Base-by-base conservation (phyloP, 176 grass and related monocot species). In the maize (Zea mays) region DNA sequence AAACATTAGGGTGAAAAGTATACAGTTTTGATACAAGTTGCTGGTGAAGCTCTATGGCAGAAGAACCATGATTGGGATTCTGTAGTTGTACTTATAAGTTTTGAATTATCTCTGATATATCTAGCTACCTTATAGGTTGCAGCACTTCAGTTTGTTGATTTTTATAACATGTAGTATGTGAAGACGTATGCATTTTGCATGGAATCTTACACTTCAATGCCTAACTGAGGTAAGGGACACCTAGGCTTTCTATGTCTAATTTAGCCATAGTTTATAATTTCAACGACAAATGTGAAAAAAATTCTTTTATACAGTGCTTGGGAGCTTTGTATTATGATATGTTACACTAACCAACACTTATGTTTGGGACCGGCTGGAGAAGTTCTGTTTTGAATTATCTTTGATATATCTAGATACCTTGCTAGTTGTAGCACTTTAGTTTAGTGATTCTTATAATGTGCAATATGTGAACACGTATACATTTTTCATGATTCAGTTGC, bases 191-290 rank as follows among this genome's bases (percentile, higher is more conserved):
- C 27, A 27, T 27, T 27, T 27, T 27, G 27, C 27, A 27, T 27
- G 92, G 42, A 99, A 99, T 74, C 96, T 99, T 73, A 99, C 96
- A 65, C 86, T 99, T 78, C 96, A 99, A 83, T 99, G 96, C 79
- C 75, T 99, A 57, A 96, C 96, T 55, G 96, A 99, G 96, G 96
- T 99, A 87, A 65, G 63, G 9, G 40, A 21, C 62, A 69, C 44
- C 21, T 71, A 38, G 51, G 64, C 42, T 51, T 42, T 27, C 17
- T 27, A 1, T 80, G 64, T 70, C 43, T 40, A 63, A 11, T 69
- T 38, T 50, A 44, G 34, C 1, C 19, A 43, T 75, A 33, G 58
- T 65, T 67, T 2, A 16, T 79, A 62, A 21, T 43, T 78, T 55
- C 66, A 47, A 13, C 49, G 57, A 58, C 8, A 45, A 43, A 71